These are phyloP conservation scores for Suillus weaverae DNA, from an alignment of 768 basidiomycete species.

Conservation along the genomic window DNA sequence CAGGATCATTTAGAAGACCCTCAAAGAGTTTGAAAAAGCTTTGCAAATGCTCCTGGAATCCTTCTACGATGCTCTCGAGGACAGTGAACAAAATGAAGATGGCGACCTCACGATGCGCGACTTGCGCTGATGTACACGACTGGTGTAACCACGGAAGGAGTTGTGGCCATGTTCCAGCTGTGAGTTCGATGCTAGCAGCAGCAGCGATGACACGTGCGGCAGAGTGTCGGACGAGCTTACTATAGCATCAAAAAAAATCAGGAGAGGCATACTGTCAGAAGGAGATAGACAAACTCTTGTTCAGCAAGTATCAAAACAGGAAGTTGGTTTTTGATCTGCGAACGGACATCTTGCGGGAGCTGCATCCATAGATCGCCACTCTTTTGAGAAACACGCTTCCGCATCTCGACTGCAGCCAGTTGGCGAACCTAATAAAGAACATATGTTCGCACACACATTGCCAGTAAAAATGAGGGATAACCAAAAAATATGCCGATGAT, in stretches of 20 bases:
- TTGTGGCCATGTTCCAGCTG: slow-evolving; percentile 75
- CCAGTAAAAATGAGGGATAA: slow-evolving; percentile 8
- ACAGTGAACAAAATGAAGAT: slow-evolving; percentile 88
- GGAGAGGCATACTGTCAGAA: neutral
- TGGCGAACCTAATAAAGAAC: slow-evolving; percentile 76
- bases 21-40: slow-evolving; percentile 81
- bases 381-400: slow-evolving; percentile 84
- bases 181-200: slow-evolving; percentile 87
- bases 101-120: slow-evolving; percentile 87
- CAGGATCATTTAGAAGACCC: slow-evolving; percentile 71
- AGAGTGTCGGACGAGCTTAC: slow-evolving; percentile 89
- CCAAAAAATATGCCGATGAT: slow-evolving; percentile 12
- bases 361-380: slow-evolving; percentile 82
- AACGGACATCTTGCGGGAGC: slow-evolving; percentile 64
- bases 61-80: slow-evolving; percentile 87
- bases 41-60: slow-evolving; percentile 75
- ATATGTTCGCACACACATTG: neutral
- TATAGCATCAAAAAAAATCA: slow-evolving; percentile 32
- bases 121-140: slow-evolving; percentile 66
- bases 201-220: slow-evolving; percentile 91
- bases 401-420: slow-evolving; percentile 93
- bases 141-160: slow-evolving; percentile 87
- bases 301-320: slow-evolving; percentile 79
- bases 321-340: slow-evolving; percentile 82
- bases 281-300: slow-evolving; percentile 55